Evolutionary conservation across 371 early-diverging fungal species (phyloP).

Genomic region (Mucor velutinosus): DNA sequence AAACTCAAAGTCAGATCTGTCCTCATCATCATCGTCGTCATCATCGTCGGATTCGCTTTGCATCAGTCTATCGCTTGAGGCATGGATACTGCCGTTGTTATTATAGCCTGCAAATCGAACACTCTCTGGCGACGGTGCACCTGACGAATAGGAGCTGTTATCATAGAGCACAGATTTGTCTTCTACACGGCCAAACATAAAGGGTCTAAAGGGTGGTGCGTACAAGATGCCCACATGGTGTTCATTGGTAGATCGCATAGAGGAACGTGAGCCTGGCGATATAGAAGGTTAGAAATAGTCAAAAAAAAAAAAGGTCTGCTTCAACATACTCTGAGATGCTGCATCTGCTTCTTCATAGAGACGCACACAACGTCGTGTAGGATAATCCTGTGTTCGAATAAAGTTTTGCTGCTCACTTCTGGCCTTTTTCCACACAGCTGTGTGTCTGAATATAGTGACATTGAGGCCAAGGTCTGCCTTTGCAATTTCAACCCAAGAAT

Average conservation of each 20-base stretch:
- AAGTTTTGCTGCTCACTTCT: slow-evolving; percentile 64
- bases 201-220: slow-evolving; percentile 58
- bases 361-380: slow-evolving; percentile 66
- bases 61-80: background rate
- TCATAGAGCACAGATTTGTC: slow-evolving; percentile 20
- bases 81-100: slow-evolving; percentile 14
- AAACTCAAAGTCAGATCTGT: background rate
- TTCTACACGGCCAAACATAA: slow-evolving; percentile 36
- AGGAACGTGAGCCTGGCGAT: slow-evolving; percentile 21
- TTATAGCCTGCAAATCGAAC: slow-evolving; percentile 11
- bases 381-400: slow-evolving; percentile 66
- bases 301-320: too few species aligned
- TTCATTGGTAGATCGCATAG: slow-evolving; percentile 31
- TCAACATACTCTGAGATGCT: slow-evolving; percentile 20
- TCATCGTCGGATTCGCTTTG: slow-evolving; percentile 10
- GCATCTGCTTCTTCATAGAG: slow-evolving; percentile 54
- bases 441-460: slow-evolving; percentile 61
- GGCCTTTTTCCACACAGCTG: slow-evolving; percentile 58
- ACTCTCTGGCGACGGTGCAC: background rate
- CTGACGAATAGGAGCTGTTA: slow-evolving; percentile 2
- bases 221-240: slow-evolving; percentile 64
- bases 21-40: background rate
- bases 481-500: slow-evolving; percentile 79
- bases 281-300: background rate
- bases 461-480: slow-evolving; percentile 62